Evolutionary conservation across 2,329 filamentous ascomycete genomes (phyloP).

Genomic region (Stemphylium beticola): DNA sequence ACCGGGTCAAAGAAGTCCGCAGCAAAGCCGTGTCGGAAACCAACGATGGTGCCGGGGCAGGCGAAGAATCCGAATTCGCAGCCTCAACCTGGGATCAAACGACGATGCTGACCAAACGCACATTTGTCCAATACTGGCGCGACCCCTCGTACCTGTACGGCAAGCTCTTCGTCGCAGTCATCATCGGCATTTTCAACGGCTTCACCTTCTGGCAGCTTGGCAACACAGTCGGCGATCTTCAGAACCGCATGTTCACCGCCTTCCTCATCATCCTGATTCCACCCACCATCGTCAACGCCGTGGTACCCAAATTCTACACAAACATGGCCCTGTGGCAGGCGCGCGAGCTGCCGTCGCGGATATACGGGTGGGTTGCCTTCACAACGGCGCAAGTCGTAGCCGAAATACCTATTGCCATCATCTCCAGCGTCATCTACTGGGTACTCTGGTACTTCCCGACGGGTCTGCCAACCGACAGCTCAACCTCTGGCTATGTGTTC

Average conservation of each 20-base stretch:
- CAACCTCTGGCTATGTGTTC: slow-evolving; percentile 75
- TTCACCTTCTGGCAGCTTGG: slow-evolving; percentile 79
- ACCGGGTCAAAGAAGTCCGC: slow-evolving; percentile 65
- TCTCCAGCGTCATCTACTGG: slow-evolving; percentile 72
- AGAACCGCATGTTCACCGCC: slow-evolving; percentile 77
- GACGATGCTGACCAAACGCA: slow-evolving; percentile 69
- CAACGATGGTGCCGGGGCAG: slow-evolving; percentile 22
- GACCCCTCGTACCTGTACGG: slow-evolving; percentile 78
- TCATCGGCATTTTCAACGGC: slow-evolving; percentile 78
- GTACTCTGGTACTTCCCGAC: slow-evolving; percentile 78
- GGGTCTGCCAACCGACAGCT: slow-evolving; percentile 70
- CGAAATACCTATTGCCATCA: slow-evolving; percentile 73
- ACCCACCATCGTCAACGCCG: slow-evolving; percentile 73
- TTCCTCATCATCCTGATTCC: slow-evolving; percentile 67
- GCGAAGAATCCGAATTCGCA: slow-evolving; percentile 65
- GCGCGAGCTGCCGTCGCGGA: slow-evolving; percentile 74
- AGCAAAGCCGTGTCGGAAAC: slow-evolving; percentile 52
- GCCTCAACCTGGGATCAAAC: slow-evolving; percentile 69
- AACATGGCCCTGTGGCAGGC: slow-evolving; percentile 76
- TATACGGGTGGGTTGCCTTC: slow-evolving; percentile 81
- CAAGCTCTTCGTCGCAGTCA: slow-evolving; percentile 74
- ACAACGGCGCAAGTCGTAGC: slow-evolving; percentile 67
- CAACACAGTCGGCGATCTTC: slow-evolving; percentile 70
- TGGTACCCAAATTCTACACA: slow-evolving; percentile 78
- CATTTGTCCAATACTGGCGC: slow-evolving; percentile 77